Conservation (phyloP, 2,329 filamentous ascomycete species). For the Apiospora sp. region DNA sequence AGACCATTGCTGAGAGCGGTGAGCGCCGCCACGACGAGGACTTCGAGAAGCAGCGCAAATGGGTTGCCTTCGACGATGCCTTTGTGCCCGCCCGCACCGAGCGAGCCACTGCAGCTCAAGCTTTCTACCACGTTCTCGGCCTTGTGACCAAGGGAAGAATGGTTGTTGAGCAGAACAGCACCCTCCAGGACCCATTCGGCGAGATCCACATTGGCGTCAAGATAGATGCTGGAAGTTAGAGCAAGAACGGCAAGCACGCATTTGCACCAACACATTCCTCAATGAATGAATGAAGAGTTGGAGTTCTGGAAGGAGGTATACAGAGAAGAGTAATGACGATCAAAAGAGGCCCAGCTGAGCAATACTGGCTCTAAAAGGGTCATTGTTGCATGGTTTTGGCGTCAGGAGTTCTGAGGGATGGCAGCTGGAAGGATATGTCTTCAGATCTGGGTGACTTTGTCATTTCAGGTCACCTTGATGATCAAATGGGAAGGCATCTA, state of each 20-base stretch:
- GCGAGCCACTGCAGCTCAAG: slow-evolving; percentile 74
- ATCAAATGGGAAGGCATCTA: not conserved
- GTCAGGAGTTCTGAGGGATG: not conserved
- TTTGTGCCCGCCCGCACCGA: slow-evolving; percentile 65
- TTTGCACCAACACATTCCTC: no score
- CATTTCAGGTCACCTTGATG: not conserved
- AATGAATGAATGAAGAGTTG: no score
- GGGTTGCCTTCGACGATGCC: slow-evolving; percentile 73
- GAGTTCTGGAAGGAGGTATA: not conserved
- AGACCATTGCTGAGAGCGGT: slow-evolving; percentile 42
- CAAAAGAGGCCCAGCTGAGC: not conserved
- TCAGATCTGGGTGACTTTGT: not conserved
- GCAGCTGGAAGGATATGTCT: not conserved
- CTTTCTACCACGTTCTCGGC: slow-evolving; percentile 76
- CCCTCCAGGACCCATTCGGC: slow-evolving; percentile 52
- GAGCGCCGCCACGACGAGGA: slow-evolving; percentile 42
- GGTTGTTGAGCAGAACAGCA: slow-evolving; percentile 64
- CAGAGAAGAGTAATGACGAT: not conserved
- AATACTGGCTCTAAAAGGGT: not conserved
- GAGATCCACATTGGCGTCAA: slow-evolving; percentile 54
- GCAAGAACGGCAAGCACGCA: not conserved
- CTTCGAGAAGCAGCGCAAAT: slow-evolving; percentile 45
- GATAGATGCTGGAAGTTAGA: slow-evolving; percentile 24
- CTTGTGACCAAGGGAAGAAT: slow-evolving; percentile 73
- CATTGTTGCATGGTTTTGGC: not conserved